phyloP scores from a whole-genome alignment of 306 rosid genomes.

The Erythrophleum fordii region DNA sequence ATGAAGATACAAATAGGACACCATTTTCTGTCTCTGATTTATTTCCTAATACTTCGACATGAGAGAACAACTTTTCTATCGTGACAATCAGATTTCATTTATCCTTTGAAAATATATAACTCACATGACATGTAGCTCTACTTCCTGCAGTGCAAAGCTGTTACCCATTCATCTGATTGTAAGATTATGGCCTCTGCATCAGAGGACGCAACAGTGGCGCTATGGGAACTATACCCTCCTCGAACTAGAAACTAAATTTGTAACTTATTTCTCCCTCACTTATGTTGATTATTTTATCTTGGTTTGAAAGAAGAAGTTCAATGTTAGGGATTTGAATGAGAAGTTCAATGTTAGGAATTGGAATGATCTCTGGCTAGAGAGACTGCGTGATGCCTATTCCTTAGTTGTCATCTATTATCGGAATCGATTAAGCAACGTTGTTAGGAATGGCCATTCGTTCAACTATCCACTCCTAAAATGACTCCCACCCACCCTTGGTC shows the following conservation, averaged over 20 bases:
- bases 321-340: not conserved
- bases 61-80: conserved; percentile 16
- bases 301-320: not conserved
- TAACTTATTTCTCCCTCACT: not conserved
- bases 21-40: no score
- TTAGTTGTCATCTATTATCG: not conserved
- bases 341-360: no score
- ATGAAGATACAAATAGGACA: no score
- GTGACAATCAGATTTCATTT: not conserved
- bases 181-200: conserved; percentile 94
- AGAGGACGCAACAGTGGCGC: conserved; percentile 82
- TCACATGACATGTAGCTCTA: not conserved
- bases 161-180: conserved; percentile 69
- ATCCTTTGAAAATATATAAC: not conserved
- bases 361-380: not conserved
- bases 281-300: not conserved
- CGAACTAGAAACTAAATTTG: conserved; percentile 44
- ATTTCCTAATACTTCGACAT: not conserved
- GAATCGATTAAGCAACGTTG: not conserved
- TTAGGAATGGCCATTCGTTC: not conserved
- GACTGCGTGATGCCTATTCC: not conserved
- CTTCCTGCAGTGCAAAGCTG: conserved; percentile 77
- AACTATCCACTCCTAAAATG: not conserved
- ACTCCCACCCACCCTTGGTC: no score
- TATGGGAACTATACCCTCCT: conserved; percentile 95